Evolutionary conservation across 192 early-diverging fungal species (phyloP).

Genomic region (Paraglomus brasilianum): DNA sequence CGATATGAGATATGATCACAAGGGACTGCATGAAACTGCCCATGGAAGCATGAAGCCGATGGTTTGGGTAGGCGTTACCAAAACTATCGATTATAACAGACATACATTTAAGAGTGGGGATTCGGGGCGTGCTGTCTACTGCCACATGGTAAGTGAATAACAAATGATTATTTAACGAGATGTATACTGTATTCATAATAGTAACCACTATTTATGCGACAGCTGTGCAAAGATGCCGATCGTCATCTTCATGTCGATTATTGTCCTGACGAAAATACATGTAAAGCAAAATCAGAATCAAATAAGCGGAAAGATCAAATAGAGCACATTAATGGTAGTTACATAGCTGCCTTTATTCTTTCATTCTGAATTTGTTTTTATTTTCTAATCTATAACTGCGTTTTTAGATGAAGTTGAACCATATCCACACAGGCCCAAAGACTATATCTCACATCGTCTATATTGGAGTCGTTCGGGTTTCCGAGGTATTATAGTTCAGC

Average conservation of each 20-base stretch:
- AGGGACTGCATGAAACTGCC: too few species aligned
- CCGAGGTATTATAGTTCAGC: slow-evolving; percentile 22
- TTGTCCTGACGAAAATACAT: slow-evolving; percentile 6
- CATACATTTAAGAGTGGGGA: too few species aligned
- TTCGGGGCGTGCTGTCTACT: too few species aligned
- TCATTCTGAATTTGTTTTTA: neutral
- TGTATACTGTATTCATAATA: too few species aligned
- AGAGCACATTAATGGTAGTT: slow-evolving; percentile 23
- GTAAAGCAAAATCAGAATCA: neutral
- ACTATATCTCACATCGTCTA: slow-evolving; percentile 27
- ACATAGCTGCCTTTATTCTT: neutral
- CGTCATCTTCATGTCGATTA: slow-evolving; percentile 34
- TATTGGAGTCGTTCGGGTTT: slow-evolving; percentile 32
- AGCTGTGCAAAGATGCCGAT: slow-evolving; percentile 25
- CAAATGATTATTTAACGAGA: too few species aligned
- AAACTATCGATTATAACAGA: too few species aligned
- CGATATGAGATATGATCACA: too few species aligned
- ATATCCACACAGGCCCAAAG: neutral
- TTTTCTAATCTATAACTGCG: neutral
- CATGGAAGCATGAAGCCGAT: too few species aligned
- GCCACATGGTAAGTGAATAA: too few species aligned
- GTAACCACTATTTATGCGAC: too few species aligned
- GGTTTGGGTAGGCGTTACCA: too few species aligned
- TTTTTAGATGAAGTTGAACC: slow-evolving; percentile 11
- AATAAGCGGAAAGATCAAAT: neutral